These are phyloP conservation scores for Aspergillus hancockii DNA, from an alignment of 495 filamentous ascomycete species.

Conservation along the genomic window DNA sequence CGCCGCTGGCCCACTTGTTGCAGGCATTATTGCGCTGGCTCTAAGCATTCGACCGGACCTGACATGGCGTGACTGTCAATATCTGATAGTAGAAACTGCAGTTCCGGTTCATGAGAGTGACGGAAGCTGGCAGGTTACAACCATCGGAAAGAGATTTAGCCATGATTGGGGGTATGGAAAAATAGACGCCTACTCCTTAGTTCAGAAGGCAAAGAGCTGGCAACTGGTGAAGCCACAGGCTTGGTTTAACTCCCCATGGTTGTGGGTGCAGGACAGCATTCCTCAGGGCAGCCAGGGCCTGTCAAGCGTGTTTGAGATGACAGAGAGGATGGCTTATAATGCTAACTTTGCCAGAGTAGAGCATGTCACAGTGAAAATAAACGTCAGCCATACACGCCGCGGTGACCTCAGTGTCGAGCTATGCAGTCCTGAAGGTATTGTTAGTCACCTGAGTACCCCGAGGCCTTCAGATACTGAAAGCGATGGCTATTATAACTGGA, in stretches of 20 bases:
- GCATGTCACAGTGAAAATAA: no score
- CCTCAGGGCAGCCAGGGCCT: no score
- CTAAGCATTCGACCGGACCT: slow-evolving; percentile 83
- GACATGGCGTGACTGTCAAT: slow-evolving; percentile 93
- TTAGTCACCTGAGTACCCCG: no score
- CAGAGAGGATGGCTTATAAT: no score
- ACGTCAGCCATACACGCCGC: no score
- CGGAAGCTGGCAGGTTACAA: slow-evolving; percentile 76
- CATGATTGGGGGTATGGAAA: slow-evolving; percentile 96
- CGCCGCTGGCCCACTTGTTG: slow-evolving; percentile 91
- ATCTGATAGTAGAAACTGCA: slow-evolving; percentile 81
- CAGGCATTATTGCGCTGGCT: slow-evolving; percentile 85
- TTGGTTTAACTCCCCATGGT: slow-evolving; percentile 92
- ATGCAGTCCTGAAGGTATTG: no score
- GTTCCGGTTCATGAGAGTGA: slow-evolving; percentile 76
- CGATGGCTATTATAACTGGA: no score
- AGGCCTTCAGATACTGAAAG: no score
- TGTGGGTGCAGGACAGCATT: no score
- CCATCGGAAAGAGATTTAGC: slow-evolving; percentile 81
- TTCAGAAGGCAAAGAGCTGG: slow-evolving; percentile 84
- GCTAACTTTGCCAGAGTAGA: no score
- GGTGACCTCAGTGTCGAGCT: no score
- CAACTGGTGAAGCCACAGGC: slow-evolving; percentile 93
- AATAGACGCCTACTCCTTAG: slow-evolving; percentile 80
- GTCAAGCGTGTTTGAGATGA: no score